These are phyloP conservation scores for Jackrogersella multiformis DNA, from an alignment of 495 filamentous ascomycete genomes.

Conservation along the genomic window DNA sequence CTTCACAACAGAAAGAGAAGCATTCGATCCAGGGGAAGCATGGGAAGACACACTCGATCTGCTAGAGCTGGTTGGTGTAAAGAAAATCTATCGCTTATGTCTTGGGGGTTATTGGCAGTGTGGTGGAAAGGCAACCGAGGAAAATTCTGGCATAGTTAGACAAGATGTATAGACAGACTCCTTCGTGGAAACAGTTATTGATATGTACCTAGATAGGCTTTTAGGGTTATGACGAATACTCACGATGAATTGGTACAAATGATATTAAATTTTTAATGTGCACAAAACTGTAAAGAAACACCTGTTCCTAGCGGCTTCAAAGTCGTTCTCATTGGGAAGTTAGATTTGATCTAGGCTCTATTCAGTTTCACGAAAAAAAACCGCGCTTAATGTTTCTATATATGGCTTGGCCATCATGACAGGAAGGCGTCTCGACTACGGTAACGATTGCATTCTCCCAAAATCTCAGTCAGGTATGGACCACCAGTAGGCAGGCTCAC, in stretches of 20 bases:
- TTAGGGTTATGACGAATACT: conserved; percentile 2
- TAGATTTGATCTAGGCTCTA: too few species aligned
- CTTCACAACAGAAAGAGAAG: conserved; percentile 73
- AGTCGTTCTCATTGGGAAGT: too few species aligned
- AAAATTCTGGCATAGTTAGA: not conserved
- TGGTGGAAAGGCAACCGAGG: not conserved
- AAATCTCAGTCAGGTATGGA: too few species aligned
- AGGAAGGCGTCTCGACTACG: too few species aligned
- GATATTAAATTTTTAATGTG: not conserved
- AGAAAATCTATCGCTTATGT: not conserved
- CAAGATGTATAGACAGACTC: conserved; percentile 4
- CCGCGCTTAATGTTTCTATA: too few species aligned
- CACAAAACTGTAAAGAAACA: too few species aligned
- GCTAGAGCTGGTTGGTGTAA: conserved; percentile 56
- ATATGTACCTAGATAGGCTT: not conserved
- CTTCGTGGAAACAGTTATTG: conserved; percentile 1
- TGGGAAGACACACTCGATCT: conserved; percentile 87
- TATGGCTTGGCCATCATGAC: too few species aligned
- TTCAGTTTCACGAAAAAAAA: too few species aligned
- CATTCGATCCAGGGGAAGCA: conserved; percentile 88
- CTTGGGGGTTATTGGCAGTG: not conserved
- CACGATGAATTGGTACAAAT: not conserved
- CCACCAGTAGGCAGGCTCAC: too few species aligned
- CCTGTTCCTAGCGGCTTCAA: too few species aligned
- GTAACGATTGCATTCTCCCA: too few species aligned